phyloP scores from a whole-genome alignment of 306 rosid genomes.

The Adenanthera pavonina region DNA sequence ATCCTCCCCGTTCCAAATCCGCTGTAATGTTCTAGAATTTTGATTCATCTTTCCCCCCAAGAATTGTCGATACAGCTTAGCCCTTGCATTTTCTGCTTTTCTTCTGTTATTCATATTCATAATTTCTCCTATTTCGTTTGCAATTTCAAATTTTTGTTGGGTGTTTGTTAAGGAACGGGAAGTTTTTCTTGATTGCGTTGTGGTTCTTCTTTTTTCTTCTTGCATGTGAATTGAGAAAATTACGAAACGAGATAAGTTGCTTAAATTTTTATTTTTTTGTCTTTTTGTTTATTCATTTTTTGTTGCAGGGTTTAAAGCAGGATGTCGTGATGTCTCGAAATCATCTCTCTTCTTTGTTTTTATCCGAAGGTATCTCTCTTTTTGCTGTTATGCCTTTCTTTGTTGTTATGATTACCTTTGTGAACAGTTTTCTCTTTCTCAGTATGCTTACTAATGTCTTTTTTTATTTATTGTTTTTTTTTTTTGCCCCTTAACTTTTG shows the following conservation, averaged over 20 bases:
- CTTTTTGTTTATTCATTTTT: neutral
- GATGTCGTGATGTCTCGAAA: conserved; percentile 59
- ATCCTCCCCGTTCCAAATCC: conserved; percentile 48
- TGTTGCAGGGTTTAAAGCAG: conserved; percentile 46
- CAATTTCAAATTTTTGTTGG: neutral
- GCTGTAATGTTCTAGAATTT: conserved; percentile 16
- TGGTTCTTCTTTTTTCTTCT: neutral
- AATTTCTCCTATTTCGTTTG: neutral
- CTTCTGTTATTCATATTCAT: too few species aligned
- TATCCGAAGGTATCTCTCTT: conserved; percentile 59
- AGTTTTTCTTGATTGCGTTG: neutral
- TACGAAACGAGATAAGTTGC: neutral
- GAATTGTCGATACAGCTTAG: conserved; percentile 2
- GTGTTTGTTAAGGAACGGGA: neutral
- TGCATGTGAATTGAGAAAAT: neutral
- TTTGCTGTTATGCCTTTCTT: neutral
- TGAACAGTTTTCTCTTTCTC: neutral
- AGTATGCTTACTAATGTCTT: neutral
- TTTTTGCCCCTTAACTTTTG: neutral
- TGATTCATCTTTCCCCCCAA: neutral
- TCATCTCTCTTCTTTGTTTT: conserved; percentile 59
- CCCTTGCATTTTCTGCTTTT: neutral
- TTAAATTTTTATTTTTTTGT: neutral
- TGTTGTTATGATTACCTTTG: conserved; percentile 4
- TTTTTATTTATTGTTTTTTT: neutral